phyloP scores from a whole-genome alignment of 768 basidiomycete species.

The Pleurotus tuber-regium region DNA sequence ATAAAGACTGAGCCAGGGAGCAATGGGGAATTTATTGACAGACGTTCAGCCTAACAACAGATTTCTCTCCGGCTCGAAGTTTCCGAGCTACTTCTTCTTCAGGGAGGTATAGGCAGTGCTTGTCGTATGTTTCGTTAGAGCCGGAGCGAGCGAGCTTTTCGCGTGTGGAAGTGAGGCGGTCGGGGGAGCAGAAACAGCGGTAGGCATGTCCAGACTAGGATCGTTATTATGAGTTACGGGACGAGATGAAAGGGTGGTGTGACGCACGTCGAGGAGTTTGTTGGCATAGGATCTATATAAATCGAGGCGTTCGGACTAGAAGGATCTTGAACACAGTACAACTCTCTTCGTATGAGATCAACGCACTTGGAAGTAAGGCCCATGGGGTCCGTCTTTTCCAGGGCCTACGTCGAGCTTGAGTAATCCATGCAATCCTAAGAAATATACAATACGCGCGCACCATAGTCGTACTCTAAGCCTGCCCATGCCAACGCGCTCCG shows the following conservation, averaged over 20 bases:
- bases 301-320: conserved; percentile 89
- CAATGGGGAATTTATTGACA: conserved; percentile 18
- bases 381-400: conserved; percentile 68
- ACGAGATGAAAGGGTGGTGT: background rate
- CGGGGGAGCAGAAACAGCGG: conserved; percentile 88
- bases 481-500: conserved; percentile 83
- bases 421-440: too few relatives aligned
- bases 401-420: too few relatives aligned
- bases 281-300: conserved; percentile 75
- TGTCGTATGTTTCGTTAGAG: conserved; percentile 84
- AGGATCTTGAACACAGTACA: background rate
- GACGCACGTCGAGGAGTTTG: conserved; percentile 71
- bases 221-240: too few relatives aligned
- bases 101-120: conserved; percentile 79
- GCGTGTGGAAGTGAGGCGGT: conserved; percentile 64
- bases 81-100: conserved; percentile 82
- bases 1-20: background rate
- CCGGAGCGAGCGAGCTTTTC: conserved; percentile 70
- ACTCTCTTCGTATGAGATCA: background rate
- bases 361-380: conserved; percentile 83
- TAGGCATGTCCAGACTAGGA: conserved; percentile 84
- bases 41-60: conserved; percentile 87
- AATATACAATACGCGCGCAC: conserved; percentile 51
- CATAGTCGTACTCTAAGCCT: conserved; percentile 88
- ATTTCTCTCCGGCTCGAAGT: conserved; percentile 72